These are phyloP conservation scores for Calycina marina DNA, from an alignment of 2,329 filamentous ascomycete species.

Conservation along the genomic window DNA sequence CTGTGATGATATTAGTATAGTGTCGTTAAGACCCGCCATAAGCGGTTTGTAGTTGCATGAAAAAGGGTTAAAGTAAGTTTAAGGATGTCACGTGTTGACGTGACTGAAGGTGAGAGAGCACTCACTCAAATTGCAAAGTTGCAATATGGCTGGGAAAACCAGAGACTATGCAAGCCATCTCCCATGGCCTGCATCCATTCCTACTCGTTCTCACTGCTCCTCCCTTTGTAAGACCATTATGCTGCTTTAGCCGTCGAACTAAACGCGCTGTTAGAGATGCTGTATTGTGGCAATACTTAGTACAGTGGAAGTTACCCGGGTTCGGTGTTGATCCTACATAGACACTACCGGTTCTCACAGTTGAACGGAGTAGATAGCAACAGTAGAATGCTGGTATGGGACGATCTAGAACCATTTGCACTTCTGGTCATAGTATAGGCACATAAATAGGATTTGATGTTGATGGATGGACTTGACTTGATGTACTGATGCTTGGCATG, in stretches of 20 bases:
- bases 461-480: too few relatives aligned
- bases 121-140: constrained; percentile 86
- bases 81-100: constrained; percentile 2
- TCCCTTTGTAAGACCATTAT: constrained; percentile 74
- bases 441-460: too few relatives aligned
- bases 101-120: constrained; percentile 3
- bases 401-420: constrained; percentile 21
- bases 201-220: constrained; percentile 67
- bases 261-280: constrained; percentile 5
- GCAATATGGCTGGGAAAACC: constrained; percentile 80
- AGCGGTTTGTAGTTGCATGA: too few relatives aligned
- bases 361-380: constrained; percentile 83
- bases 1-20: constrained; percentile 27
- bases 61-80: too few relatives aligned
- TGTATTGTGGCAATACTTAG: background rate
- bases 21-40: too few relatives aligned
- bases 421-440: too few relatives aligned
- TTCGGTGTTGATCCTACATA: constrained; percentile 92
- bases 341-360: constrained; percentile 49
- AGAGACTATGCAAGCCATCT: constrained; percentile 74
- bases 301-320: constrained; percentile 33
- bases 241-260: constrained; percentile 68
- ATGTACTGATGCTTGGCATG: too few relatives aligned
- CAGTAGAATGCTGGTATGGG: constrained; percentile 81
- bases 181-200: constrained; percentile 63